Evolutionary conservation across 257 asterid species (phyloP).

Genomic region (Plantago major): DNA sequence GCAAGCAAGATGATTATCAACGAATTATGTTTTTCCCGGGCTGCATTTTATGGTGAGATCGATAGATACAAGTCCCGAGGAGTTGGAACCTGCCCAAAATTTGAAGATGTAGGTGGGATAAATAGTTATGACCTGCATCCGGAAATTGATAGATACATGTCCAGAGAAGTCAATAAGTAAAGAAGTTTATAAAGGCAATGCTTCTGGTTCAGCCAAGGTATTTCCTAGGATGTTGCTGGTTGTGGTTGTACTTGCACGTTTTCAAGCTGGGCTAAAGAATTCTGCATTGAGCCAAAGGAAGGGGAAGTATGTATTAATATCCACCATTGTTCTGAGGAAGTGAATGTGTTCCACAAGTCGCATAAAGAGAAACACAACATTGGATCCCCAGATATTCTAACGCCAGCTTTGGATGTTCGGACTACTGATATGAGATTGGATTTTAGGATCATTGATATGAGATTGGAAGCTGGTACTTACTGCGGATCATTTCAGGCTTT

Average conservation of each 20-base stretch:
- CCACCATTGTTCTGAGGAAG: conserved; percentile 43
- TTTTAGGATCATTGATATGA: conserved; percentile 52
- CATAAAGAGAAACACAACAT: conserved; percentile 19
- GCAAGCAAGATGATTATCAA: too few species aligned
- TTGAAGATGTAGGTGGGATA: conserved; percentile 64
- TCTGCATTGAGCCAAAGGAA: conserved; percentile 19
- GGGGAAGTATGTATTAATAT: conserved; percentile 21
- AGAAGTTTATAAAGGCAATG: too few species aligned
- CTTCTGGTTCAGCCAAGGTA: conserved; percentile 63
- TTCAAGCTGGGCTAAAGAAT: not conserved
- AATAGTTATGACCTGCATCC: conserved; percentile 39
- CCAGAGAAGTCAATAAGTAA: conserved; percentile 62
- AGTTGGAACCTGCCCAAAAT: too few species aligned
- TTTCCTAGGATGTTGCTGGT: conserved; percentile 6
- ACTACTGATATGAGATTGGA: conserved; percentile 3
- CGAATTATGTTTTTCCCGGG: too few species aligned
- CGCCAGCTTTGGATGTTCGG: too few species aligned
- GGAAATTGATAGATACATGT: conserved; percentile 36
- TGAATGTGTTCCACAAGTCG: conserved; percentile 36
- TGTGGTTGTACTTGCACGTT: not conserved
- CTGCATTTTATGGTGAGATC: too few species aligned
- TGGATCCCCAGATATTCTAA: too few species aligned
- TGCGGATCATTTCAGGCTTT: conserved; percentile 55
- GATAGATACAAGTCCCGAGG: too few species aligned
- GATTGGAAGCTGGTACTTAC: conserved; percentile 50